These are phyloP conservation scores for Haplographium delicatum DNA, from an alignment of 495 filamentous ascomycete species.

Conservation along the genomic window DNA sequence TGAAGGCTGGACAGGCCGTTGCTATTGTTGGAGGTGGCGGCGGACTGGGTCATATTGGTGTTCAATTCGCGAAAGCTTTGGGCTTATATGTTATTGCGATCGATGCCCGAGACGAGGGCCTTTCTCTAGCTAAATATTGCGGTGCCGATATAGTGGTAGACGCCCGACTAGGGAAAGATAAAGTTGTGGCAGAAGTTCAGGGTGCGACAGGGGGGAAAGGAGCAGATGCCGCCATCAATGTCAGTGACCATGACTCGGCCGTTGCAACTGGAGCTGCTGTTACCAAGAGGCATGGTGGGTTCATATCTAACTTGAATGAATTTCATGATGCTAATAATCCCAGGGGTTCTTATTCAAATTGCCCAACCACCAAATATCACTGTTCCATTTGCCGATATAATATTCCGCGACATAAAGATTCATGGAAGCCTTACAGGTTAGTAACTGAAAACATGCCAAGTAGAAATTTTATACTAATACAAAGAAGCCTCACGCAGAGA, in stretches of 20 bases:
- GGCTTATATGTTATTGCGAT: conserved; percentile 48
- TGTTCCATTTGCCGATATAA: conserved; percentile 47
- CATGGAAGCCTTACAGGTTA: conserved; percentile 35
- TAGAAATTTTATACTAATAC: background rate
- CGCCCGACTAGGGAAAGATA: conserved; percentile 40
- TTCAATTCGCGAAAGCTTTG: conserved; percentile 49
- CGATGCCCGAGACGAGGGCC: conserved; percentile 50
- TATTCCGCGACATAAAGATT: conserved; percentile 51
- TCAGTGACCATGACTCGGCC: conserved; percentile 39
- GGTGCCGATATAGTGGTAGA: conserved; percentile 50
- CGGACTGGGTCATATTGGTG: conserved; percentile 48
- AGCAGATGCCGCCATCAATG: conserved; percentile 40
- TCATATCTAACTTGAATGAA: conserved; percentile 25
- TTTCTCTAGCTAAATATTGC: conserved; percentile 35
- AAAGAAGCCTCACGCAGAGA: conserved; percentile 39
- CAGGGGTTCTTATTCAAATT: conserved; percentile 43
- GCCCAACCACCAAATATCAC: conserved; percentile 42
- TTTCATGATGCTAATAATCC: conserved; percentile 19
- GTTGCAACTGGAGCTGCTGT: conserved; percentile 44
- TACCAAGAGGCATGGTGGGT: conserved; percentile 48
- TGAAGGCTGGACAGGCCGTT: conserved; percentile 43
- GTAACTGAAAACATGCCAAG: background rate
- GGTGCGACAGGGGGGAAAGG: conserved; percentile 41
- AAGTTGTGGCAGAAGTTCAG: conserved; percentile 39
- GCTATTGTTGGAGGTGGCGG: conserved; percentile 52